These are phyloP conservation scores for Phytophthora hibernalis DNA, from an alignment of 352 stramenopile species.

Conservation along the genomic window DNA sequence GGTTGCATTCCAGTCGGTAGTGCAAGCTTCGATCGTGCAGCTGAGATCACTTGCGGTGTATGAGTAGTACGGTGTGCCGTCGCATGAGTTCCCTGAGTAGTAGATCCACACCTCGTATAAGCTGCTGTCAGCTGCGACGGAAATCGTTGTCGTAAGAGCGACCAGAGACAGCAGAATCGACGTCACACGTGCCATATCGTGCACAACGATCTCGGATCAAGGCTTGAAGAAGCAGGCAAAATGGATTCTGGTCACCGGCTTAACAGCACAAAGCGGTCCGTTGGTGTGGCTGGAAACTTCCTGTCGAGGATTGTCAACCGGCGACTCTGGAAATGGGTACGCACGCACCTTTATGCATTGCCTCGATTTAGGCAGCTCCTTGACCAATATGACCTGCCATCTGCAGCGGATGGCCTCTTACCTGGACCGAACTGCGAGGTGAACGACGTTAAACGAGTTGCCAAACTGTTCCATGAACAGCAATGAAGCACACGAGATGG, in stretches of 20 bases:
- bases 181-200: neutral
- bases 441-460: no score
- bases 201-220: neutral
- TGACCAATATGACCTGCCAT: no score
- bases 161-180: neutral
- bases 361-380: no score
- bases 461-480: no score
- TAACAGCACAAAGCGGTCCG: neutral
- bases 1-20: slow-evolving; percentile 19
- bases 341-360: neutral
- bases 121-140: neutral
- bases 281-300: neutral
- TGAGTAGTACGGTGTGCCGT: slow-evolving; percentile 33
- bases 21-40: slow-evolving; percentile 14
- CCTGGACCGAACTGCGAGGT: no score
- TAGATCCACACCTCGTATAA: slow-evolving; percentile 33
- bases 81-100: slow-evolving; percentile 23
- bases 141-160: neutral
- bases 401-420: no score
- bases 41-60: slow-evolving; percentile 13
- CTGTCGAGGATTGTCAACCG: slow-evolving; percentile 1
- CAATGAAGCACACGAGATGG: slow-evolving; percentile 58
- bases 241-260: neutral
- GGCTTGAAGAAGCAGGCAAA: neutral
- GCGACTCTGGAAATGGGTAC: slow-evolving; percentile 4